Evolutionary conservation across 2,329 filamentous ascomycete genomes (phyloP).

Genomic region (Neocatenulostroma microsporum): DNA sequence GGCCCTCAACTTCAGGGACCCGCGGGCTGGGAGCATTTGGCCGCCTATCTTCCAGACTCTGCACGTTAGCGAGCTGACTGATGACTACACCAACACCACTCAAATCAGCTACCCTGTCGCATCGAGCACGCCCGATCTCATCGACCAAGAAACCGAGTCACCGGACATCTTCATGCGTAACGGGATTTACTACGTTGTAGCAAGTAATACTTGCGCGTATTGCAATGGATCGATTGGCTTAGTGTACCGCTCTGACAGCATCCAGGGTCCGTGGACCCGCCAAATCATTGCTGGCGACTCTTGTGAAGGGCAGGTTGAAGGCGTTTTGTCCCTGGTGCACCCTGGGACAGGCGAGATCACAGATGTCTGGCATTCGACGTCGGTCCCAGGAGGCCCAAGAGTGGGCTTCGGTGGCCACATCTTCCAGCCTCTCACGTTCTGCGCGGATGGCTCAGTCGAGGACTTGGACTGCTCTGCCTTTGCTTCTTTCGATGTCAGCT

Average conservation of each 20-base stretch:
- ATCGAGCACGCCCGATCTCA: slow-evolving; percentile 12
- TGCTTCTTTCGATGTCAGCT: slow-evolving; percentile 13
- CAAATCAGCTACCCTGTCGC: slow-evolving; percentile 13
- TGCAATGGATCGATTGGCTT: slow-evolving; percentile 19
- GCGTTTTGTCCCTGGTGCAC: slow-evolving; percentile 15
- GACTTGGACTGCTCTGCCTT: slow-evolving; percentile 15
- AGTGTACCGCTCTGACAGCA: slow-evolving; percentile 14
- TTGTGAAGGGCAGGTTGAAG: slow-evolving; percentile 20
- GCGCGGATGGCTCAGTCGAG: slow-evolving; percentile 13
- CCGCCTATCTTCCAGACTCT: slow-evolving; percentile 21
- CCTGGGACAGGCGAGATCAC: slow-evolving; percentile 9
- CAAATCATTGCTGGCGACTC: slow-evolving; percentile 20
- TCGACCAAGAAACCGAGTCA: slow-evolving; percentile 19
- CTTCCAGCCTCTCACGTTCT: slow-evolving; percentile 19
- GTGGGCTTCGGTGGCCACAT: slow-evolving; percentile 18
- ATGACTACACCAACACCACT: slow-evolving; percentile 17
- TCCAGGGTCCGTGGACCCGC: slow-evolving; percentile 19
- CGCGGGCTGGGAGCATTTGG: slow-evolving; percentile 17
- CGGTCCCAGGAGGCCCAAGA: slow-evolving; percentile 15
- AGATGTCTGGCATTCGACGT: slow-evolving; percentile 19
- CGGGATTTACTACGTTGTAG: slow-evolving; percentile 15
- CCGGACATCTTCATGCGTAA: slow-evolving; percentile 18
- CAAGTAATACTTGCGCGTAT: slow-evolving; percentile 20
- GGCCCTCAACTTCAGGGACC: slow-evolving; percentile 16
- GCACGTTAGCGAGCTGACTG: slow-evolving; percentile 15